Base-by-base conservation (phyloP, 2,329 filamentous ascomycete species). In the Colletotrichum limetticola region DNA sequence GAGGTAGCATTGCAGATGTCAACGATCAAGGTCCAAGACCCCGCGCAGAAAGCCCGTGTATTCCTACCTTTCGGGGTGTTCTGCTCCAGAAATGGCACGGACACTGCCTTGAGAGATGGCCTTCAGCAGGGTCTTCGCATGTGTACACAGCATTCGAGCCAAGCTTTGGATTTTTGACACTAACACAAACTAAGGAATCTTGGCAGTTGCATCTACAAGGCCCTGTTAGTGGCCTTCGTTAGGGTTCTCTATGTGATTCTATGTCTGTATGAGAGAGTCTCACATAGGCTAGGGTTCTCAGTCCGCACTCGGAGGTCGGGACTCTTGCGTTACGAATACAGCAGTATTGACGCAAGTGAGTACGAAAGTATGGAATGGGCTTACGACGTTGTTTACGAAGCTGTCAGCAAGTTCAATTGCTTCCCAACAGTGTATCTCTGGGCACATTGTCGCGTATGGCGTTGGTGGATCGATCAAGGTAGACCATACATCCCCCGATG, bases 21-120 rank as follows among this genome's bases (percentile, higher is more conserved):
- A 46, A 37, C 59, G 16, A 28, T 22, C 26, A 12, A n/a, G 2
- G 5, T 7, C 28, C 19, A 30, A 16, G 30, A 32, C 56, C 37
- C 71, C 56, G 42, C 16, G 30, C 57, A 42, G 35, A 52, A 24
- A 64, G n/a, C 14, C 62, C 53, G 65, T 26, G n/a, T 32, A 53
- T 22, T 46, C 58, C 46, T 68, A 37, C 58, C 30, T 24, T 11
- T n/a, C 30, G 30, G 14, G 8, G 19, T 7, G 4, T n/a, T 46
- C 1, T n/a, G 42, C 42, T 46, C 6, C 42, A 46, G 14, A 46
- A 46, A n/a, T 46, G 42, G 42, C 42, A 19, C 19, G 42, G 42
- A 19, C 42, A 46, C 42, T 46, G 16, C n/a, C 42, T 46, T 19
- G 19, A 46, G 19, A 19, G 19, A 46, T 46, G 42, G 42, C 16